A percentile compares a stretch with the other conserved stretches of the same genome.
phyloP scores from a whole-genome alignment of 169 alveolate genomes.

The Plasmodium chabaudi region DNA sequence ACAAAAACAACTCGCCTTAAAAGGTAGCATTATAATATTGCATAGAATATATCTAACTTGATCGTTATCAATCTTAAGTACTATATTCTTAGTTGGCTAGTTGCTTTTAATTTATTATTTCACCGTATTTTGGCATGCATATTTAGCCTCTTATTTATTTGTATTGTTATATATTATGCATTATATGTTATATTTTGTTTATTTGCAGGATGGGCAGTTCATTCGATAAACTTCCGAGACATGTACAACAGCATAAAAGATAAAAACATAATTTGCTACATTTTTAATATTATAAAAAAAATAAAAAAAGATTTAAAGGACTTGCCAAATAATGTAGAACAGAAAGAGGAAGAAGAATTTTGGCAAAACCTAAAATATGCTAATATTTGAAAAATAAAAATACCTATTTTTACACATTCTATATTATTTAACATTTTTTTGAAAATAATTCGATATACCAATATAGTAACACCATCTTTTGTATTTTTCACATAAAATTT shows the following conservation, averaged over 20 bases:
- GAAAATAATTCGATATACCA: not conserved
- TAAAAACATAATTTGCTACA: constrained; percentile 58
- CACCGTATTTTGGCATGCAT: too few relatives aligned
- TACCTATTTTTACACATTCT: not conserved
- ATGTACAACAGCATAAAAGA: constrained; percentile 73
- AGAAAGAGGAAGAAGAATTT: constrained; percentile 55
- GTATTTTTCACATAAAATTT: too few relatives aligned
- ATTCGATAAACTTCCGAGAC: constrained; percentile 62
- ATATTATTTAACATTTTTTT: not conserved
- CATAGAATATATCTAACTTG: not conserved
- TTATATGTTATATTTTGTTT: not conserved
- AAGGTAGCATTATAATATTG: constrained; percentile 24
- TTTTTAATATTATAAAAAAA: constrained; percentile 51
- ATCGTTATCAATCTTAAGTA: too few relatives aligned
- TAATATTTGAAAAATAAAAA: constrained; percentile 19
- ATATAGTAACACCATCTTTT: too few relatives aligned
- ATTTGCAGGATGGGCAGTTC: constrained; percentile 56
- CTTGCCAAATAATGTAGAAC: constrained; percentile 47
- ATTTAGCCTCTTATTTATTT: too few relatives aligned
- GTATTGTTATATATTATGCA: too few relatives aligned
- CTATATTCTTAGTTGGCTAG: too few relatives aligned
- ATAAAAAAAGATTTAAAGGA: constrained; percentile 57
- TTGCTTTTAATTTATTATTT: too few relatives aligned
- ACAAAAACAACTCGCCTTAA: constrained; percentile 69
- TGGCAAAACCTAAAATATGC: constrained; percentile 72